Evolutionary conservation across 805 yeast species (phyloP).

Genomic region (Grigorovia humatica): DNA sequence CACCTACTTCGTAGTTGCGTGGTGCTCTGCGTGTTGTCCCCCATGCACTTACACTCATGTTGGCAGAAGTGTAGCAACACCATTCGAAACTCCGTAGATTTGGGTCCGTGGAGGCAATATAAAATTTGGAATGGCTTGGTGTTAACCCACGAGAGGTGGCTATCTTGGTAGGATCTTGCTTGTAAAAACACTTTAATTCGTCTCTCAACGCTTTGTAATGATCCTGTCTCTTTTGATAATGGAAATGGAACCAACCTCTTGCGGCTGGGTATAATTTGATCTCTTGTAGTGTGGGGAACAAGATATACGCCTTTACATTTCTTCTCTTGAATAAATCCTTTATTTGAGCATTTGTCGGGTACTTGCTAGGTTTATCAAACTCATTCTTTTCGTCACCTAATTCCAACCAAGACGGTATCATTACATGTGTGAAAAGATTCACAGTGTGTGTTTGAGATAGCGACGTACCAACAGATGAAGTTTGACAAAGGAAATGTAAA

Average conservation of each 20-base stretch:
- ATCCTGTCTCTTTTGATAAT: constrained; percentile 8
- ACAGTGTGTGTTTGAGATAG: constrained; percentile 7
- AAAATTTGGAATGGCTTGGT: constrained; percentile 63
- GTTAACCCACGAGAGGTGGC: constrained; percentile 6
- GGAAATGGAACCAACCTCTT: constrained; percentile 25
- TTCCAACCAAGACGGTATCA: constrained; percentile 13
- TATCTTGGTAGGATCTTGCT: constrained; percentile 10
- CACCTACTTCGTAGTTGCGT: constrained; percentile 47
- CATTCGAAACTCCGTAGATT: constrained; percentile 37
- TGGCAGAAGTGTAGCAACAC: constrained; percentile 67
- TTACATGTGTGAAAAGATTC: constrained; percentile 18
- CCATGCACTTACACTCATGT: constrained; percentile 75
- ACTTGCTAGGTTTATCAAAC: neutral
- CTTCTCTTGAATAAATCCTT: neutral
- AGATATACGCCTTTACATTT: constrained; percentile 13
- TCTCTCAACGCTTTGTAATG: constrained; percentile 13
- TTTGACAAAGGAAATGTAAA: constrained; percentile 26
- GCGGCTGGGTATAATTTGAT: constrained; percentile 12
- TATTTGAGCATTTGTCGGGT: neutral
- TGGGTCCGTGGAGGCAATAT: constrained; percentile 31
- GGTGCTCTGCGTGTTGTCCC: constrained; percentile 36
- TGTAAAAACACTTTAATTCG: constrained; percentile 13
- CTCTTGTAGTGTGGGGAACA: constrained; percentile 23
- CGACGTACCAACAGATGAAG: constrained; percentile 26
- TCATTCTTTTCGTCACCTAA: neutral